Conservation (phyloP, 1,284 basidiomycete genomes). For the Acaromyces ingoldii region DNA sequence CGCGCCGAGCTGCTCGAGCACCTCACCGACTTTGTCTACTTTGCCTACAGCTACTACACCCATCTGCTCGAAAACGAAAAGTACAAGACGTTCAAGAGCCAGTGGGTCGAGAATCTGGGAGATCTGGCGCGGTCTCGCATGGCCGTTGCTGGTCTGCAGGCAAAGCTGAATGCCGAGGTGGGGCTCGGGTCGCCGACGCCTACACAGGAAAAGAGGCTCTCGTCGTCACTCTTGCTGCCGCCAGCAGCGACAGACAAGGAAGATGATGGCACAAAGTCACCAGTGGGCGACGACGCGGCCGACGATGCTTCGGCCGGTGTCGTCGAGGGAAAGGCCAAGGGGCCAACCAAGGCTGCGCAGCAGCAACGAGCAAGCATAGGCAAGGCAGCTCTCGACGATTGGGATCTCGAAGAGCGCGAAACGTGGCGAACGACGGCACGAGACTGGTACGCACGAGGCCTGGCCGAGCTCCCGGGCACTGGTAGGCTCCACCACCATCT, state of each 20-base stretch:
- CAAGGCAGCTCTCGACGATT: constrained; percentile 72
- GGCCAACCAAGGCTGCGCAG: constrained; percentile 47
- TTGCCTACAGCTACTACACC: constrained; percentile 89
- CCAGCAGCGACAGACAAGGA: too few species aligned
- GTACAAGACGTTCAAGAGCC: constrained; percentile 66
- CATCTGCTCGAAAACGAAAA: constrained; percentile 76
- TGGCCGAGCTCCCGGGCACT: constrained; percentile 80
- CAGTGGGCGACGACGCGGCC: constrained; percentile 5
- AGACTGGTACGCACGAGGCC: constrained; percentile 86
- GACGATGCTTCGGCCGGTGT: not conserved
- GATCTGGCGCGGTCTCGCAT: constrained; percentile 91
- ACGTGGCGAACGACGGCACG: constrained; percentile 82
- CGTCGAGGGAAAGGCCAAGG: not conserved
- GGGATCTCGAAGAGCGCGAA: constrained; percentile 88
- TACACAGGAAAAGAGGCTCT: too few species aligned
- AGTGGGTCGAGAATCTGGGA: constrained; percentile 93
- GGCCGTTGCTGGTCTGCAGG: constrained; percentile 64
- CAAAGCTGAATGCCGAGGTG: not conserved
- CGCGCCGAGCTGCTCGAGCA: constrained; percentile 59
- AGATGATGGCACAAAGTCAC: not conserved
- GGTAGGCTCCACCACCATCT: constrained; percentile 91
- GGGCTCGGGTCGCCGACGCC: too few species aligned
- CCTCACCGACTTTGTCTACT: constrained; percentile 85
- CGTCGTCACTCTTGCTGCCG: too few species aligned
- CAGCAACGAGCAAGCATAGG: constrained; percentile 77